phyloP scores from a whole-genome alignment of 2,329 filamentous ascomycete genomes.

The Ascocoryne sarcoides region DNA sequence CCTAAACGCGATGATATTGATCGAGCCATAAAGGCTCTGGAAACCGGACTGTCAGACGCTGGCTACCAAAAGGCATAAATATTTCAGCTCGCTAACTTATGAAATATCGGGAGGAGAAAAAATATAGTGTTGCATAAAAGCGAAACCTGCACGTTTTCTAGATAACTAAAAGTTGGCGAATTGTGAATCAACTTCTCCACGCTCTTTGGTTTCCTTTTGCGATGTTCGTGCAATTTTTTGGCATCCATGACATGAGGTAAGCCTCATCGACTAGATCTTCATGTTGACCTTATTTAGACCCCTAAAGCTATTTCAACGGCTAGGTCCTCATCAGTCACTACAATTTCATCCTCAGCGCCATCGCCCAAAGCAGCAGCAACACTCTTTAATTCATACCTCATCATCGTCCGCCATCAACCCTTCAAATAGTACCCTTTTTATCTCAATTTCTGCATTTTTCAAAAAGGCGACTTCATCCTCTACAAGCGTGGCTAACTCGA shows the following conservation, averaged over 20 bases:
- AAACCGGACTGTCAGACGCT: constrained; percentile 64
- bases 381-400: too few species aligned
- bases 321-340: too few species aligned
- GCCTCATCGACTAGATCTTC: too few species aligned
- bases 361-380: too few species aligned
- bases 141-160: constrained; percentile 6
- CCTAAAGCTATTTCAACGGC: too few species aligned
- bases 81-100: neutral
- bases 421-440: too few species aligned
- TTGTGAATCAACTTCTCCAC: constrained; percentile 6
- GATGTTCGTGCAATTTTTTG: neutral
- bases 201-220: neutral
- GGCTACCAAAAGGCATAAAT: constrained; percentile 44
- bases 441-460: too few species aligned
- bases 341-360: too few species aligned
- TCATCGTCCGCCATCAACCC: too few species aligned
- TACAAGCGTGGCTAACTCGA: too few species aligned
- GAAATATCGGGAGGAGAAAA: constrained; percentile 2
- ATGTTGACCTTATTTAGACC: too few species aligned
- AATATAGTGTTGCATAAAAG: neutral
- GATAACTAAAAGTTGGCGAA: constrained; percentile 11
- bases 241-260: neutral
- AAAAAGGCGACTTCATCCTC: too few species aligned
- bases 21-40: constrained; percentile 70
- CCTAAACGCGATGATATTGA: constrained; percentile 73